Percentiles rank a stretch among this genome's conserved stretches.
Conservation (phyloP, 1,139 yeast genomes). For the Blastobotrys serpentis region DNA sequence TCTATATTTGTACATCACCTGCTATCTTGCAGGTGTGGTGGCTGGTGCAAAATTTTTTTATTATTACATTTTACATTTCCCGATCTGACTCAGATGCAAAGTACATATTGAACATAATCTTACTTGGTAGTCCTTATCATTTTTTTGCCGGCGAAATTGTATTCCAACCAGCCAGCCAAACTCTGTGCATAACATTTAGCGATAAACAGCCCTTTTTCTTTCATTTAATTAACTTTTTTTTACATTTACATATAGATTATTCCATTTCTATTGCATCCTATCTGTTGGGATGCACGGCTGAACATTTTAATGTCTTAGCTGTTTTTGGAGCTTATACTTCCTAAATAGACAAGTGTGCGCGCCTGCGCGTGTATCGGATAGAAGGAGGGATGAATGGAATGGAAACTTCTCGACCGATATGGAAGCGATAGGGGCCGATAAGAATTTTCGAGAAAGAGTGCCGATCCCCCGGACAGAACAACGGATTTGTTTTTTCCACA, state of each 20-base stretch:
- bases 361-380: too few species aligned
- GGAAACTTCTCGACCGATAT: too few species aligned
- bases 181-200: background rate
- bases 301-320: background rate
- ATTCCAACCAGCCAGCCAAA: background rate
- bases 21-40: constrained; percentile 1
- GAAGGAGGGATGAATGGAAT: too few species aligned
- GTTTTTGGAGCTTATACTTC: background rate
- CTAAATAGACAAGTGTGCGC: too few species aligned
- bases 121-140: background rate
- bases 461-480: too few species aligned
- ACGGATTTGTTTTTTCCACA: too few species aligned
- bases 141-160: background rate
- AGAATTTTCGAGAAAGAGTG: too few species aligned
- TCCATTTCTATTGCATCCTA: too few species aligned
- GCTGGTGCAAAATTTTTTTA: background rate
- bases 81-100: constrained; percentile 2
- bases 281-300: background rate
- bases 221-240: background rate
- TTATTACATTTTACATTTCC: background rate
- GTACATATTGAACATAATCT: background rate
- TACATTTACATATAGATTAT: background rate
- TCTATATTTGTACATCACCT: constrained; percentile 2
- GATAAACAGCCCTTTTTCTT: background rate
- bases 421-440: too few species aligned